Base-by-base conservation (phyloP, 2,329 filamentous ascomycete genomes). In the Pseudophaeomoniella oleicola region DNA sequence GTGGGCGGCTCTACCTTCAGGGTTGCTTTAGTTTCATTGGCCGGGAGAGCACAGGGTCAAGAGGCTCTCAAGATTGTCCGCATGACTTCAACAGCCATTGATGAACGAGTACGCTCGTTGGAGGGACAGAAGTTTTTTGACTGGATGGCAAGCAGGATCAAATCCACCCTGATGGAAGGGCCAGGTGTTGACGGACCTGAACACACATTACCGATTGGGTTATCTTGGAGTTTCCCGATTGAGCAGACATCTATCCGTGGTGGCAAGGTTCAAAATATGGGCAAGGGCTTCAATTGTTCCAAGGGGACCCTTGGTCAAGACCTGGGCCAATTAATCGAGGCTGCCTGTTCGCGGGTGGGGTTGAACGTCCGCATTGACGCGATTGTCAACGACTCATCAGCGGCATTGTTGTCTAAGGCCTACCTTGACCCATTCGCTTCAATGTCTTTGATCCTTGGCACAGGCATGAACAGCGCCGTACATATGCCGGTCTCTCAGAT, bases 161-260 rank as follows among this genome's bases (percentile, higher is more conserved):
- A 66, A 31, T 60, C 65, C 5, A 70, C 71, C 52, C 55, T 78
- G 34, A 53, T 52, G 50, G 43, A 55, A 41, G 53, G 58, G 47
- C 45, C 54, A 15, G 54, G 61, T 37, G 62, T 57, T 31, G 55
- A 54, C 13, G 51, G 56, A 4, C 53, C 50, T 32, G 42, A 47
- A 11, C 51, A 52, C 3, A 60, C 58, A 9, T 54, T 78, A 38
- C 60, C 65, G 4, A 71, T 78, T 63, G 75, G 75, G 3, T 47
- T 79, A 43, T 71, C 75, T 2, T 79, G 75, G 75, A 77, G 74
- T 3, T 78, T 79, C 51, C 75, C 75, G 1, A 65, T 79, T 37
- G 69, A 77, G 53, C 72, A 78, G 56, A 78, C 72, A 4, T 77
- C 72, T 10, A 63, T 65, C 38, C 62, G 66, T 37, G 69, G 62